Base-by-base conservation (phyloP, 768 basidiomycete species). In the Xerocomellus amylosporus region DNA sequence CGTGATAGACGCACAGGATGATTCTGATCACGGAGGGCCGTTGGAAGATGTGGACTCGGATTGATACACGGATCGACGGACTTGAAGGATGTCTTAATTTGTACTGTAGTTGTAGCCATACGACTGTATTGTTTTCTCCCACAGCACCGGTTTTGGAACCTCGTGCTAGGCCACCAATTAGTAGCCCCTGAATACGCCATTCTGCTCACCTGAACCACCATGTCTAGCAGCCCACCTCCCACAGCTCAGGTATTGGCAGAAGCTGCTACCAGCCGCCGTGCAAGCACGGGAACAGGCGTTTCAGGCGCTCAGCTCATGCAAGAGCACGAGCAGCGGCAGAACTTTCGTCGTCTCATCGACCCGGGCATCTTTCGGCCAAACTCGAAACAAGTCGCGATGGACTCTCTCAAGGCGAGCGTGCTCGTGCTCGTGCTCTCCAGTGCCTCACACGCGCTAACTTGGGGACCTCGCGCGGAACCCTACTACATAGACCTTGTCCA, bases 361-460 rank as follows among this genome's bases (percentile, higher is more conserved):
- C 88, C 88, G 42, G 89, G 88, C 14, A 91, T 93, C 61, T 63
- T 80, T 47, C 80, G 90, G 3, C 86, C 82, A 6, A 91, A 91
- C 66, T 68, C 85, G 13, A 80, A 79, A 58, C 79, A 79, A 46
- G 74, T 80, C 49, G 84, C 86, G 2, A 66, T 80, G 58, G 77
- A 79, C 53, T 79, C 88, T 51, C 72, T 93, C 59, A 83, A 83
- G 78, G 90, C 85, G 40, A 59, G 63, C 22, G 4, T 15, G 14
- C 17, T 24, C 33, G 13, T 31, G 0, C 31, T 31, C 33, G 33
- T 33, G 31, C 31, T 22, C 34, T 42, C 33, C 13, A 33, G 33
- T 36, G 17, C 8, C 17, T 17, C 33, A 24, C 13, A 14, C 33
- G 33, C 5, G 13, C 33, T 33, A 33, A 33, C 24, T 24, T 24